These are phyloP conservation scores for Zoysia japonica DNA, from an alignment of 176 grass and related monocot genomes.

Conservation along the genomic window DNA sequence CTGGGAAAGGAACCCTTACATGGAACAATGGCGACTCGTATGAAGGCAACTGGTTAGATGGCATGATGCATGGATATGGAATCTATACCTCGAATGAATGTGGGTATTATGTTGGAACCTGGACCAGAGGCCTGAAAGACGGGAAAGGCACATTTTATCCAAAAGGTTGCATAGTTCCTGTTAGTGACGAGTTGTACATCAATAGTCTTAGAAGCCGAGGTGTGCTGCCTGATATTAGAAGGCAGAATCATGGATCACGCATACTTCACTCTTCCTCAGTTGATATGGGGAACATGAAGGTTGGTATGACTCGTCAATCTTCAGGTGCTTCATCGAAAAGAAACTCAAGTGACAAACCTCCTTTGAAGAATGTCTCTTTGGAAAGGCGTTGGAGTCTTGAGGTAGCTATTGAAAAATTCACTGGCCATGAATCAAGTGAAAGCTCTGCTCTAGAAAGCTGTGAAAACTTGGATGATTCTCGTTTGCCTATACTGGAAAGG, in stretches of 20 bases:
- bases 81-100: slow-evolving; percentile 81
- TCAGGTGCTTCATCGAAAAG: slow-evolving; percentile 39
- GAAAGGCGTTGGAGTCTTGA: slow-evolving; percentile 96
- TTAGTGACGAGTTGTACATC: slow-evolving; percentile 64
- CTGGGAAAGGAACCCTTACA: slow-evolving; percentile 81
- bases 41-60: slow-evolving; percentile 92
- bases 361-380: slow-evolving; percentile 66
- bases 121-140: slow-evolving; percentile 95
- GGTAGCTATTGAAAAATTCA: slow-evolving; percentile 81
- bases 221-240: slow-evolving; percentile 71
- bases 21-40: slow-evolving; percentile 95
- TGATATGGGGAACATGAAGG: slow-evolving; percentile 85
- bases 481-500: slow-evolving; percentile 77
- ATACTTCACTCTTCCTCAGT: slow-evolving; percentile 75
- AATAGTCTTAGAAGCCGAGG: slow-evolving; percentile 75
- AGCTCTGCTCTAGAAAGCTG: slow-evolving; percentile 45
- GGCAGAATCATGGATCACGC: slow-evolving; percentile 66
- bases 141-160: slow-evolving; percentile 92
- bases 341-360: slow-evolving; percentile 41
- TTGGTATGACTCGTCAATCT: slow-evolving; percentile 42
- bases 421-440: slow-evolving; percentile 57
- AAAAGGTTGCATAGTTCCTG: slow-evolving; percentile 82
- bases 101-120: slow-evolving; percentile 82
- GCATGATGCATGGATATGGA: slow-evolving; percentile 86
- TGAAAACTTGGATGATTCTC: slow-evolving; percentile 54